A percentile compares a stretch with the other conserved stretches of the same genome.
These are phyloP conservation scores for Oldenlandia corymbosa DNA, from an alignment of 257 asterid species.

Conservation along the genomic window DNA sequence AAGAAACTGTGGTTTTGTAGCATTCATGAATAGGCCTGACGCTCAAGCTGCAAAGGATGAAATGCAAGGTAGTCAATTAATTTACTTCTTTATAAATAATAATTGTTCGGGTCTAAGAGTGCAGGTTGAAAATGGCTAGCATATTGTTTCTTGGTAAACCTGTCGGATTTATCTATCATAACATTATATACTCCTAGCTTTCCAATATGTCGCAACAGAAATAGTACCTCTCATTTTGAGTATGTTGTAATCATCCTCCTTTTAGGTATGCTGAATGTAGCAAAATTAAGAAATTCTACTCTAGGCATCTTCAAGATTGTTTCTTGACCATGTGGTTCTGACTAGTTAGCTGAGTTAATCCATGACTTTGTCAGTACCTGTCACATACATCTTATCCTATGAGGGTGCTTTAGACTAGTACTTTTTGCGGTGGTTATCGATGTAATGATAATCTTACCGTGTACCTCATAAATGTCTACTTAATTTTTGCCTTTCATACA, in stretches of 20 bases:
- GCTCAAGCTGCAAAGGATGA: constrained; percentile 98
- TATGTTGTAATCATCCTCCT: not conserved
- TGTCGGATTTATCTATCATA: not conserved
- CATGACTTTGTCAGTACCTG: not conserved
- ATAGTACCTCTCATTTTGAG: not conserved
- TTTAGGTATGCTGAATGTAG: not conserved
- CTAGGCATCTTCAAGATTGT: not conserved
- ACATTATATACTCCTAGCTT: not conserved
- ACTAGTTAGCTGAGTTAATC: no score
- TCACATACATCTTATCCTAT: not conserved
- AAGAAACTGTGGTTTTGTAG: constrained; percentile 93
- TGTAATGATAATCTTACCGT: not conserved
- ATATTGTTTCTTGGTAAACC: not conserved
- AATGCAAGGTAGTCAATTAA: constrained; percentile 68
- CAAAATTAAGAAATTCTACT: not conserved
- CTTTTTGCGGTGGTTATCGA: not conserved
- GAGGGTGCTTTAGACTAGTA: not conserved
- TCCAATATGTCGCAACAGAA: not conserved
- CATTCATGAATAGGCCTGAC: constrained; percentile 89
- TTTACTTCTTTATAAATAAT: not conserved
- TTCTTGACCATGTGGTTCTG: not conserved
- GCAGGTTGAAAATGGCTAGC: not conserved
- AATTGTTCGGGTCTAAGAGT: not conserved
- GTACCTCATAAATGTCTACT: not conserved
- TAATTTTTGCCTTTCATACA: not conserved